These are phyloP conservation scores for Candida sp. DNA, from an alignment of 1,139 yeast species.

Conservation along the genomic window DNA sequence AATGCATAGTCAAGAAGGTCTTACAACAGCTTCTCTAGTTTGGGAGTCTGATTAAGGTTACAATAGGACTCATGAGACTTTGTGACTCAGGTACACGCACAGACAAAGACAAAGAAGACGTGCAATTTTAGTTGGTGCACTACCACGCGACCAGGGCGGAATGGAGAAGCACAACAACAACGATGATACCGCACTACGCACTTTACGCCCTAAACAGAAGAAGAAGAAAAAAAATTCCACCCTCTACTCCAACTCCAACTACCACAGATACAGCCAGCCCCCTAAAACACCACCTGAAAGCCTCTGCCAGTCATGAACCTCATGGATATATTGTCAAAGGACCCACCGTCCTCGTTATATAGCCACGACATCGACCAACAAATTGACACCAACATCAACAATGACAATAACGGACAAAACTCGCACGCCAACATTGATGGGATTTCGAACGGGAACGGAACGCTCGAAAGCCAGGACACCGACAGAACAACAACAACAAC, in stretches of 20 bases:
- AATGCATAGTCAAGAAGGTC: neutral
- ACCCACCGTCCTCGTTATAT: slow-evolving; percentile 19
- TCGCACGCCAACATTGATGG: neutral
- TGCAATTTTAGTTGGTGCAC: neutral
- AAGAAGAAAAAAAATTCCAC: neutral
- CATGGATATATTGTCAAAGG: slow-evolving; percentile 37
- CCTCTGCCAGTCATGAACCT: slow-evolving; percentile 31
- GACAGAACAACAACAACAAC: slow-evolving; percentile 1
- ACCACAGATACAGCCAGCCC: neutral
- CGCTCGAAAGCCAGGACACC: neutral
- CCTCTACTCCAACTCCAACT: neutral
- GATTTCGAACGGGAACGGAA: neutral
- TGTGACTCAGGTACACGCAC: too few relatives aligned
- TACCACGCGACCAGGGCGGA: neutral
- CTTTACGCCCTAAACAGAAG: neutral
- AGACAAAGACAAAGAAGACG: neutral
- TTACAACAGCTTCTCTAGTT: neutral
- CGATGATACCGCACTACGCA: neutral
- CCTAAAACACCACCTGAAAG: neutral
- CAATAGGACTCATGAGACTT: too few relatives aligned
- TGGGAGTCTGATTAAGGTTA: too few relatives aligned
- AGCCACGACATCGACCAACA: slow-evolving; percentile 4
- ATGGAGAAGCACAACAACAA: neutral
- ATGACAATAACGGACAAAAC: neutral
- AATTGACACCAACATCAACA: neutral